Base-by-base conservation (phyloP, 306 rosid species). In the Medicago ruthenica region DNA sequence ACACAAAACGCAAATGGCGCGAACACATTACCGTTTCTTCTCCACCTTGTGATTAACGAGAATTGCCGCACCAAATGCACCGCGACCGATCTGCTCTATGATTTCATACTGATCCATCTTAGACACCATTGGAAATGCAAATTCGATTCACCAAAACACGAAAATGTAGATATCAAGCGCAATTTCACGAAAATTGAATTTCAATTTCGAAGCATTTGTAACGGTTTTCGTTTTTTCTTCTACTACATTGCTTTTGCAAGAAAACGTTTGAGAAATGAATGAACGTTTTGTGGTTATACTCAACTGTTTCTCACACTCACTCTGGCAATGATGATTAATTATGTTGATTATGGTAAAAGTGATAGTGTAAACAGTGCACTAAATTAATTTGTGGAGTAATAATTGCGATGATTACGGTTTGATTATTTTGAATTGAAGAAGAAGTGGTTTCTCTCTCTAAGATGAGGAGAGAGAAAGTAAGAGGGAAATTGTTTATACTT, bases 61-160 rank as follows among this genome's bases (percentile, higher is more conserved):
- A 87, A 94, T 91, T 44, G 98, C 98, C 66, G 98, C 97, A 60
- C 98, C 98, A 55, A 91, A 94, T 68, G 98, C 98, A 45, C 98
- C 97, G 1, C 96, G 92, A 69, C 98, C 97, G 91, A 94, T 94
- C 91, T 94, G 97, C 86, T 91, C 97, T 97, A 94, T 90, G 85
- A 94, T 90, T 86, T 94, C 98, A 20, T 94, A 94, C 66, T 91
- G 94, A 91, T 91, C 97, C 98, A 93, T 89, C 66, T 91, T 85
- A 76, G 96, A 93, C 84, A 83, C 94, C 96, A 93, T 88, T 10
- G 73, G n/a, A n/a, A n/a, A n/a, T n/a, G n/a, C n/a, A n/a, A n/a
- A n/a, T n/a, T n/a, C n/a, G n/a, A n/a, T n/a, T n/a, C n/a, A n/a
- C n/a, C 27, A 16, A 71, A 6, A 10, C 39, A 48, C 74, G 16